phyloP scores from a whole-genome alignment of 2,329 filamentous ascomycete genomes.

The Exophiala aquamarina region DNA sequence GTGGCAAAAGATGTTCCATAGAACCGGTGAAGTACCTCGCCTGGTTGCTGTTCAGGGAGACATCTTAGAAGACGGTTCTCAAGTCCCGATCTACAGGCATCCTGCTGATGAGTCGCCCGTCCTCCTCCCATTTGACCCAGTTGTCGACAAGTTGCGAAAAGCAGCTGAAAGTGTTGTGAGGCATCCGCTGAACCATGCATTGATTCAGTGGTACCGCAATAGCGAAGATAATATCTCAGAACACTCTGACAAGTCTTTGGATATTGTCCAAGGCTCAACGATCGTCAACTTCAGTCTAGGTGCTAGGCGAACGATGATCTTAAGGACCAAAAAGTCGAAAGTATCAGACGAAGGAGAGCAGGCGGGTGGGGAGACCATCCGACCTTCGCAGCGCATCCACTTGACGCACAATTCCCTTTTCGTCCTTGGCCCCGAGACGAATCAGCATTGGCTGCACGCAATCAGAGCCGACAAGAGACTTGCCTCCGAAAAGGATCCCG shows the following conservation, averaged over 20 bases:
- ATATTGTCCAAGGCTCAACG: conserved; percentile 75
- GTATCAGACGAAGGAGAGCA: conserved; percentile 26
- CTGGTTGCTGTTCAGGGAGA: conserved; percentile 86
- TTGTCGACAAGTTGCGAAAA: conserved; percentile 66
- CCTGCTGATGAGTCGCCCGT: conserved; percentile 85
- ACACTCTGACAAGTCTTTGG: conserved; percentile 94
- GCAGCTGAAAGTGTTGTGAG: conserved; percentile 71
- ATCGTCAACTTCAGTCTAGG: conserved; percentile 96
- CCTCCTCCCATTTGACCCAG: conserved; percentile 71
- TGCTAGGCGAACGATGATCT: conserved; percentile 83
- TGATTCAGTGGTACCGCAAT: conserved; percentile 91
- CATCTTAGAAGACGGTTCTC: conserved; percentile 63
- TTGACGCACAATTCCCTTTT: conserved; percentile 90
- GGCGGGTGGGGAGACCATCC: conserved; percentile 31
- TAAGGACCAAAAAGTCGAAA: conserved; percentile 73
- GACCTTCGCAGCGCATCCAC: conserved; percentile 65
- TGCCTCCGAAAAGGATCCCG: conserved; percentile 62
- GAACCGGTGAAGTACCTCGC: conserved; percentile 86
- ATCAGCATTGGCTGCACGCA: conserved; percentile 86
- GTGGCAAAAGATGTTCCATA: conserved; percentile 92
- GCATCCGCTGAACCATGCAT: conserved; percentile 82
- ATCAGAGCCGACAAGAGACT: conserved; percentile 84
- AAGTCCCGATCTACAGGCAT: conserved; percentile 89
- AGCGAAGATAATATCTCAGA: conserved; percentile 92
- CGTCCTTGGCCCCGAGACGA: conserved; percentile 76